Evolutionary conservation across 2,329 filamentous ascomycete genomes (phyloP), one percentile per base, ranked within the genome.

Genomic region (Trichoderma aggressivum): DNA sequence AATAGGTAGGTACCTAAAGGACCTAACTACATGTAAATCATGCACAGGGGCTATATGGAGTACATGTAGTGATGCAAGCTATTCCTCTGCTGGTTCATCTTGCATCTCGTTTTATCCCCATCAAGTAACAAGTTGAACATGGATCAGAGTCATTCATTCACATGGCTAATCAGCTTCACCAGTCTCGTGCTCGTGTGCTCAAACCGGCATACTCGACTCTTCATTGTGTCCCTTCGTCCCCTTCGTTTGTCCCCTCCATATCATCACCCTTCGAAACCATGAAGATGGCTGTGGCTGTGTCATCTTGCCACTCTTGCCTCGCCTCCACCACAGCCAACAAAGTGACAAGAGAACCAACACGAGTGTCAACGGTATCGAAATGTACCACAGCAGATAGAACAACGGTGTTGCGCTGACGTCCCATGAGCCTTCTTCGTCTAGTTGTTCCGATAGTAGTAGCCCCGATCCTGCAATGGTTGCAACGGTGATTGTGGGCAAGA

Each of bases 401-500:
- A 79, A 59, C 2, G 78, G 78, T 7, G 78, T 75, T 16, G 72
- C 64, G 28, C 70, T 71, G 7, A 78, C 70, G 4, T 75, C 70
- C 78, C 78, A 79, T 1, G 72, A 71, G 10, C 71, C 39, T 6
- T 71, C 71, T 12, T 75, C 75, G 4, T 72, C 71, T 1, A 61
- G 71, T 7, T 74, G 56, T 24, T 77, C 70, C 1, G 78, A 73
- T 1, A 76, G 65, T 7, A 79, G 75, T 6, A 79, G 43, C 61
- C 78, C 77, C 8, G 78, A 79, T n/a, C 78, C 78, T 7, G 75
- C 60, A 7, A 82, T 74, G 0, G 77, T 76, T 10, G 81, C 79
- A 8, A 82, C 79, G 0, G 76, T 78, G 2, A 79, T 80, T 0
- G 79, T 81, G 1, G 81, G 81, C 0, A 82, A 61, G 71, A 82